Evolutionary conservation across 352 stramenopile genomes (phyloP).

Genomic region (Pythium chondricola): DNA sequence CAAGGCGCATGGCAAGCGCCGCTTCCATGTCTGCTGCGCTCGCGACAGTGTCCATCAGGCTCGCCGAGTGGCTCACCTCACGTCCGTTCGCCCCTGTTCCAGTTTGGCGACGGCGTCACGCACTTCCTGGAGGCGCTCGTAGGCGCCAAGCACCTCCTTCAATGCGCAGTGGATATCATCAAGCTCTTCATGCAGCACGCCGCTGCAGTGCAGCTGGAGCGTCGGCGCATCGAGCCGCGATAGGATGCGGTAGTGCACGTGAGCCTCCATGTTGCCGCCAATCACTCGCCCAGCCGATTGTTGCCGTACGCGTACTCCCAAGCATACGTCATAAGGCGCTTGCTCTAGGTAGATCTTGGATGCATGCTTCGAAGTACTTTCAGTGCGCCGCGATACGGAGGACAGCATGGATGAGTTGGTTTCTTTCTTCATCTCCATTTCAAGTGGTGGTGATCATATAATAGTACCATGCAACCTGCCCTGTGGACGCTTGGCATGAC

Average conservation of each 20-base stretch:
- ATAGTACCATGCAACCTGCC: too few species aligned
- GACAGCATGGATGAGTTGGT: too few species aligned
- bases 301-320: too few species aligned
- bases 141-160: neutral
- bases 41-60: conserved; percentile 4
- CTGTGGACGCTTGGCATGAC: too few species aligned
- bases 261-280: neutral
- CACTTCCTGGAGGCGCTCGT: conserved; percentile 12
- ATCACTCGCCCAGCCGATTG: too few species aligned
- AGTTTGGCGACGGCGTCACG: conserved; percentile 9
- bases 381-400: too few species aligned
- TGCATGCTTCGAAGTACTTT: too few species aligned
- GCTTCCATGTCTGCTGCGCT: neutral
- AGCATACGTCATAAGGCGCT: too few species aligned
- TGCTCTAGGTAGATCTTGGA: too few species aligned
- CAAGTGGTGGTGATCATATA: too few species aligned
- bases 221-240: conserved; percentile 7
- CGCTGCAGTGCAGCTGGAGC: conserved; percentile 8
- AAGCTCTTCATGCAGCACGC: conserved; percentile 8
- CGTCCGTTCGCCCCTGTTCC: neutral
- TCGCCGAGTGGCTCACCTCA: neutral
- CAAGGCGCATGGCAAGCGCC: neutral
- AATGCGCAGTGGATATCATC: neutral
- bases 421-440: too few species aligned
- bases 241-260: conserved; percentile 5